These are phyloP conservation scores for Cyberlindnera americana DNA, from an alignment of 805 yeast species.

Conservation along the genomic window DNA sequence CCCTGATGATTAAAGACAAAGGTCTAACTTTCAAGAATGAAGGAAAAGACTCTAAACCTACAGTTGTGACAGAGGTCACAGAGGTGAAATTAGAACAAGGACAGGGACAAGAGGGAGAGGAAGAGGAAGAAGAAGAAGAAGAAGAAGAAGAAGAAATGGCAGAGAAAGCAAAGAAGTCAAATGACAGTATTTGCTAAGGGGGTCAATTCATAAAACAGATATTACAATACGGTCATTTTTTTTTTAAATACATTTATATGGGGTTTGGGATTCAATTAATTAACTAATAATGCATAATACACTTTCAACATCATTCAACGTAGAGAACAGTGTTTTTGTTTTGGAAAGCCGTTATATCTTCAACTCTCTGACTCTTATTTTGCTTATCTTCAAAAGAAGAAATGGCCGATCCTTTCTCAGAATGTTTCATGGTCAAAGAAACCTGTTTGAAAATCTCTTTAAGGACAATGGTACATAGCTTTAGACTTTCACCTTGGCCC, in stretches of 20 bases:
- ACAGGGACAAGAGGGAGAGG: not conserved
- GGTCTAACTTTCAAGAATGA: slow-evolving; percentile 14
- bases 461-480: slow-evolving; percentile 32
- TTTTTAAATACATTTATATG: not conserved
- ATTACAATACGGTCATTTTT: too few species aligned
- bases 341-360: slow-evolving; percentile 14
- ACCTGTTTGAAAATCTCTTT: slow-evolving; percentile 33
- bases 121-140: not conserved
- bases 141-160: too few species aligned
- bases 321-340: slow-evolving; percentile 2
- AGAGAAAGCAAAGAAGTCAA: too few species aligned
- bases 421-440: slow-evolving; percentile 5
- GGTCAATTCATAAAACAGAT: too few species aligned
- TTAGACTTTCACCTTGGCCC: slow-evolving; percentile 38
- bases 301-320: slow-evolving; percentile 2
- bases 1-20: slow-evolving; percentile 18
- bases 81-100: not conserved
- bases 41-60: not conserved
- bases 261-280: too few species aligned
- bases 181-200: too few species aligned
- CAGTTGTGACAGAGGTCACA: not conserved
- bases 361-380: slow-evolving; percentile 1
- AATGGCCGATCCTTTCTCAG: not conserved
- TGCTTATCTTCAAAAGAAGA: not conserved
- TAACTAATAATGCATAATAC: too few species aligned